Conservation (phyloP, 495 filamentous ascomycete species). For the Aspergillus heteromorphus region DNA sequence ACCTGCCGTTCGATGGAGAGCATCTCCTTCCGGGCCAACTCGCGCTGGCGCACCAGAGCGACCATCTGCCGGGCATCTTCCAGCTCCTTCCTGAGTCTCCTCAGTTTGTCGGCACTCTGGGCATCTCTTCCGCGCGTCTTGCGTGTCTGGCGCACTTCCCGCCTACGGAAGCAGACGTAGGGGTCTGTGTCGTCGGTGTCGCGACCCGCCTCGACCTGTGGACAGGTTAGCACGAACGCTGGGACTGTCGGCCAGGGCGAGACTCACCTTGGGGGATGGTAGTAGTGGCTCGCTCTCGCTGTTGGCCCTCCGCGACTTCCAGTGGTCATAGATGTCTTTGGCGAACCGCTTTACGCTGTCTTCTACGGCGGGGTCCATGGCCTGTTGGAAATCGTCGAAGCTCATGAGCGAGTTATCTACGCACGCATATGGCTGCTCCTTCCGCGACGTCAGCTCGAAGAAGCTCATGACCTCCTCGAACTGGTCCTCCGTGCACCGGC, state of each 20-base stretch:
- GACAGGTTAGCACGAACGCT: constrained; percentile 25
- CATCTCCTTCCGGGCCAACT: constrained; percentile 70
- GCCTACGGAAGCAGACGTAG: constrained; percentile 95
- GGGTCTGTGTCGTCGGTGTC: constrained; percentile 95
- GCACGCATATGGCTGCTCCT: constrained; percentile 78
- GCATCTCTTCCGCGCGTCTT: constrained; percentile 93
- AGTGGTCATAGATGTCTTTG: constrained; percentile 86
- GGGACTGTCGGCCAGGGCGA: too few relatives aligned
- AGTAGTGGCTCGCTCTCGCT: constrained; percentile 64
- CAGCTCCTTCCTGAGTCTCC: constrained; percentile 82
- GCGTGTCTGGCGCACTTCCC: constrained; percentile 87
- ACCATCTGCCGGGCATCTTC: constrained; percentile 84
- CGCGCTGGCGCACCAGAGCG: constrained; percentile 68
- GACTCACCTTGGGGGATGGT: constrained; percentile 63
- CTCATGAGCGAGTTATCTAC: constrained; percentile 78
- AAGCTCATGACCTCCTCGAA: constrained; percentile 94
- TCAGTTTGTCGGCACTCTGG: constrained; percentile 89
- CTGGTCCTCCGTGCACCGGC: constrained; percentile 75
- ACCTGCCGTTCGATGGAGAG: constrained; percentile 66
- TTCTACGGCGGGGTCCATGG: constrained; percentile 68
- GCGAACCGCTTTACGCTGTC: constrained; percentile 64
- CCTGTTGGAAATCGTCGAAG: constrained; percentile 73
- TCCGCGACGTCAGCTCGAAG: constrained; percentile 79
- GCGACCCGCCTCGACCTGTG: constrained; percentile 78
- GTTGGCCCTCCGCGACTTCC: constrained; percentile 66